Percentiles rank a stretch among this genome's conserved stretches.
phyloP scores from a whole-genome alignment of 1,284 basidiomycete genomes.

The Mycosarcoma maydis region DNA sequence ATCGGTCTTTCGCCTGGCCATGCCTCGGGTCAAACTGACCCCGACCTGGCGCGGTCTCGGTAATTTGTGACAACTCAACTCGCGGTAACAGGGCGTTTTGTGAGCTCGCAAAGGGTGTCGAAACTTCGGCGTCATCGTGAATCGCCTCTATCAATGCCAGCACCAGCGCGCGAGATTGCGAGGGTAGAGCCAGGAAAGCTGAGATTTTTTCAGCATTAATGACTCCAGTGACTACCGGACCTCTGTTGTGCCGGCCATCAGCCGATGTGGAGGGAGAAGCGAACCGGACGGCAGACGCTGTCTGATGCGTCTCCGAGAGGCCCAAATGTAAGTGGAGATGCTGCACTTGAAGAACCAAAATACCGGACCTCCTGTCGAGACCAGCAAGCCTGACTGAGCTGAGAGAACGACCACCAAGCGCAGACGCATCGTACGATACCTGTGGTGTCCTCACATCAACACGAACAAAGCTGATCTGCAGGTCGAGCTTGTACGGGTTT shows the following conservation, averaged over 20 bases:
- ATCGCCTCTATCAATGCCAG: slow-evolving; percentile 26
- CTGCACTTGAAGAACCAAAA: slow-evolving; percentile 42
- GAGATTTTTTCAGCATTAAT: slow-evolving; percentile 24
- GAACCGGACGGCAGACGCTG: slow-evolving; percentile 16
- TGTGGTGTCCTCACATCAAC: slow-evolving; percentile 44
- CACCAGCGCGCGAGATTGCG: slow-evolving; percentile 19
- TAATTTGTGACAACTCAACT: slow-evolving; percentile 6
- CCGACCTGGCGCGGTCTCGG: background rate
- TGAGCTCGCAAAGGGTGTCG: slow-evolving; percentile 3
- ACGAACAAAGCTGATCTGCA: slow-evolving; percentile 29
- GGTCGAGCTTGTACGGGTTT: slow-evolving; percentile 12
- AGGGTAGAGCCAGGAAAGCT: slow-evolving; percentile 23
- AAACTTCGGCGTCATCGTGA: background rate
- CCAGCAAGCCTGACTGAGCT: slow-evolving; percentile 14
- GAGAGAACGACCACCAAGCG: slow-evolving; percentile 19
- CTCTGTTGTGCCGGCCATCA: background rate
- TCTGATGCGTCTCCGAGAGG: slow-evolving; percentile 2
- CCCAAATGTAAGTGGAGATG: slow-evolving; percentile 17
- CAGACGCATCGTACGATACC: slow-evolving; percentile 17
- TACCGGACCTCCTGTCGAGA: slow-evolving; percentile 38
- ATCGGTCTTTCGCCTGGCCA: slow-evolving; percentile 21
- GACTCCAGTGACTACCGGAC: slow-evolving; percentile 9
- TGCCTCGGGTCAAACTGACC: background rate
- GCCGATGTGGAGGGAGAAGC: slow-evolving; percentile 1
- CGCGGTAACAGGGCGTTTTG: slow-evolving; percentile 7